Evolutionary conservation across 129 eudicot genomes (phyloP).

Genomic region (Artemisia argyi): DNA sequence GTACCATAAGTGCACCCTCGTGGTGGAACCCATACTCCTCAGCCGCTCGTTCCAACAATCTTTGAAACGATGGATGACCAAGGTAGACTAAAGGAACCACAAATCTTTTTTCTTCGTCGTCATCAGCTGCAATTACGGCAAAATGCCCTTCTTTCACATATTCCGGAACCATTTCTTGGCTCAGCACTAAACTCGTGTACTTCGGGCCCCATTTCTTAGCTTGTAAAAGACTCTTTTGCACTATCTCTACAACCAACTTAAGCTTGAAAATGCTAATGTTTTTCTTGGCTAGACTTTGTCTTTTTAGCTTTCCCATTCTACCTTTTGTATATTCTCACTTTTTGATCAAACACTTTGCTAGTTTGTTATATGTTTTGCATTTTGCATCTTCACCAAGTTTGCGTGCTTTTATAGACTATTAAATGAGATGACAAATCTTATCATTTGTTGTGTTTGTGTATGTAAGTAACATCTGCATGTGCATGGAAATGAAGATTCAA

Average conservation of each 20-base stretch:
- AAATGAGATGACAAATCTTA: background rate
- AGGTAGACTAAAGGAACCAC: conserved; percentile 33
- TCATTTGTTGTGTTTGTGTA: background rate
- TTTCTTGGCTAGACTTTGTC: conserved; percentile 25
- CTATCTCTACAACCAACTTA: conserved; percentile 46
- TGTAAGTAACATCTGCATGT: conserved; percentile 25
- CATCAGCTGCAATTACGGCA: conserved; percentile 36
- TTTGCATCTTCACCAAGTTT: background rate
- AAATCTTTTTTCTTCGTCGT: conserved; percentile 22
- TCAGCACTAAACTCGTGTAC: background rate
- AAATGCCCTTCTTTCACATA: conserved; percentile 44
- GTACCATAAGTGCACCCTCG: conserved; percentile 37
- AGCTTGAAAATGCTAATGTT: conserved; percentile 51
- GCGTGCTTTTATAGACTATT: conserved; percentile 21
- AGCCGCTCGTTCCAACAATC: conserved; percentile 40
- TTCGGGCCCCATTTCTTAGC: conserved; percentile 34
- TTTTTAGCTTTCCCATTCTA: conserved; percentile 28
- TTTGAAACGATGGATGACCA: conserved; percentile 21
- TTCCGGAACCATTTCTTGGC: conserved; percentile 22
- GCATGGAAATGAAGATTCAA: conserved; percentile 27
- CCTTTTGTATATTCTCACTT: conserved; percentile 1
- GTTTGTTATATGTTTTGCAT: background rate
- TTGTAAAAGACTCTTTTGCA: conserved; percentile 46
- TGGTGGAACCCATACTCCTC: conserved; percentile 39
- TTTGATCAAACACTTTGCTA: conserved; percentile 8